A percentile compares a stretch with the other conserved stretches of the same genome.
These are phyloP conservation scores for Amanita pseudoporphyria DNA, from an alignment of 768 basidiomycete genomes.

Conservation along the genomic window DNA sequence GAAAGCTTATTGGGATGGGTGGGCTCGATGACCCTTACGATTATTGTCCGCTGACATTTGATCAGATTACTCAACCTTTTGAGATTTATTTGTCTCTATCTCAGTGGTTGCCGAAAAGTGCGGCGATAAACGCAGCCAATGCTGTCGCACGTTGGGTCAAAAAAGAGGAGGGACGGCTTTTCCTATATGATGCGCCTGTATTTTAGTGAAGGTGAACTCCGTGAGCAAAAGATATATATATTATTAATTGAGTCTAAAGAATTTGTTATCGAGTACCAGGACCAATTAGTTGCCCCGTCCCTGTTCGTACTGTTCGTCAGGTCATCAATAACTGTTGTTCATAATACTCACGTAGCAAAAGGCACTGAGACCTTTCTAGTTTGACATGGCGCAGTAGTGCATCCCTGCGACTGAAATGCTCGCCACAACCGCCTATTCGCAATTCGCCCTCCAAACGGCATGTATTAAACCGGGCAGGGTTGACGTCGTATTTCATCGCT, in stretches of 20 bases:
- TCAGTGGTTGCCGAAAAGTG: conserved; percentile 79
- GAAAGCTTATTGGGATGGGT: conserved; percentile 97
- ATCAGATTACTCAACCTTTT: conserved; percentile 85
- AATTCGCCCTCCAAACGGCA: conserved; percentile 19
- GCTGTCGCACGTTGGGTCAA: conserved; percentile 85
- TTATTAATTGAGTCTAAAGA: background rate
- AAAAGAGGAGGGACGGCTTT: conserved; percentile 74
- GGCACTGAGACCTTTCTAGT: background rate
- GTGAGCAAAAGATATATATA: background rate
- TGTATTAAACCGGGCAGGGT: background rate
- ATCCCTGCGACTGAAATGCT: conserved; percentile 33
- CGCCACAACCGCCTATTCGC: conserved; percentile 33
- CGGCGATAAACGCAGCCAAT: conserved; percentile 82
- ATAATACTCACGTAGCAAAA: background rate
- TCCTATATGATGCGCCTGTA: conserved; percentile 83
- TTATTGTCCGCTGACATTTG: background rate
- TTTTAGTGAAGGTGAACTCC: conserved; percentile 39
- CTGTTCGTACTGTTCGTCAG: background rate
- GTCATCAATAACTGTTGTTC: background rate
- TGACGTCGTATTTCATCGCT: conserved; percentile 7
- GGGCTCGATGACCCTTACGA: conserved; percentile 18
- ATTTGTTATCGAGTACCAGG: background rate
- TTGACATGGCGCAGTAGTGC: conserved; percentile 32
- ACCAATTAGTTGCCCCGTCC: background rate
- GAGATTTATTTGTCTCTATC: conserved; percentile 84